Evolutionary conservation across 2,329 filamentous ascomycete genomes (phyloP).

Genomic region (Ceratocystis variospora): DNA sequence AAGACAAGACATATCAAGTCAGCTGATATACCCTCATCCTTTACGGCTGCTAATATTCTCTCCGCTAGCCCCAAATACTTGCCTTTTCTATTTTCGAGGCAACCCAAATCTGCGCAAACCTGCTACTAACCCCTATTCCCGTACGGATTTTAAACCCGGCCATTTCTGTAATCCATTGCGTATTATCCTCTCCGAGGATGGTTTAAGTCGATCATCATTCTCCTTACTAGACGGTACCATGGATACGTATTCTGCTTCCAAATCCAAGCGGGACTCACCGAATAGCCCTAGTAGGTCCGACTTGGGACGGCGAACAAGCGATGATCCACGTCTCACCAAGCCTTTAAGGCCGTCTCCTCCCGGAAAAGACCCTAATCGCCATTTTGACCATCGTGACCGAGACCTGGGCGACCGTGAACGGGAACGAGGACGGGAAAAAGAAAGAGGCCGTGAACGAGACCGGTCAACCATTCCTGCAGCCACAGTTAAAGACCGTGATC

Average conservation of each 20-base stretch:
- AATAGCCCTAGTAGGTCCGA: conserved; percentile 7
- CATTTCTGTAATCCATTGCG: neutral
- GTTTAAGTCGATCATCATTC: conserved; percentile 10
- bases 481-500: neutral
- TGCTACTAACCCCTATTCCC: neutral
- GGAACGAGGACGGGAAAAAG: conserved; percentile 11
- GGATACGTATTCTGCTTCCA: conserved; percentile 16
- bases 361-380: conserved; percentile 4
- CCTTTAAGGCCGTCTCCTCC: neutral
- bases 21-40: neutral
- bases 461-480: neutral
- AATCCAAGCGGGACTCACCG: conserved; percentile 15
- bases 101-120: conserved; percentile 7
- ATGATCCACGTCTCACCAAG: conserved; percentile 1
- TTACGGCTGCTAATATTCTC: neutral
- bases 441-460: neutral
- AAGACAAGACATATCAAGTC: neutral
- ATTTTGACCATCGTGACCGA: conserved; percentile 11
- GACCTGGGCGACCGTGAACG: conserved; percentile 15
- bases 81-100: neutral
- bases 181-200: conserved; percentile 17
- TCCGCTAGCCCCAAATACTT: neutral
- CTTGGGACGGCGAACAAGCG: conserved; percentile 6
- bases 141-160: neutral
- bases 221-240: conserved; percentile 14